A percentile compares a stretch with the other conserved stretches of the same genome.
phyloP scores from a whole-genome alignment of 2,329 filamentous ascomycete species.

The Apiospora kogelbergensis region DNA sequence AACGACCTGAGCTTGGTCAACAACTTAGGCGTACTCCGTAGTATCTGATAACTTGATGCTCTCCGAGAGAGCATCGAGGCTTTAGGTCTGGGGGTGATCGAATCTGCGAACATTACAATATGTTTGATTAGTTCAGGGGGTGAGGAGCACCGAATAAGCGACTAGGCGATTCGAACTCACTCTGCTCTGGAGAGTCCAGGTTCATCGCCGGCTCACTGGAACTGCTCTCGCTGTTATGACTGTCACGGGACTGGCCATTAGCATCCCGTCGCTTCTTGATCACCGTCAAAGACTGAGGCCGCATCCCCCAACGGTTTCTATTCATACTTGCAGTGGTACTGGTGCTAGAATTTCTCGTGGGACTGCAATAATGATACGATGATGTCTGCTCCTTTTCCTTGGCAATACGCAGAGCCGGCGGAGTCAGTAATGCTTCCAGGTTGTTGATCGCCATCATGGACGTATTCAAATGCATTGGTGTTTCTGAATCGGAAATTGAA shows the following conservation, averaged over 20 bases:
- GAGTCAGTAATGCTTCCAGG: background rate
- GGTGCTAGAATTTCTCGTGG: background rate
- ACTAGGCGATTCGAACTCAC: background rate
- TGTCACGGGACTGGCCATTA: constrained; percentile 14
- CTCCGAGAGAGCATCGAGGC: constrained; percentile 15
- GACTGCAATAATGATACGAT: background rate
- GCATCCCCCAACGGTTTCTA: background rate
- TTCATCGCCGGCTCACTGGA: background rate
- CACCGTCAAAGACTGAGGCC: constrained; percentile 24
- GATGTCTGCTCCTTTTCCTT: background rate
- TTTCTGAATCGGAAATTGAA: background rate
- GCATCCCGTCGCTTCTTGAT: constrained; percentile 21
- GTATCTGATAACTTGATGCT: constrained; percentile 19
- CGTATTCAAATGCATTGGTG: background rate
- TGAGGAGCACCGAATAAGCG: background rate
- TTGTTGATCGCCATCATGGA: background rate
- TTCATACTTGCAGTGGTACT: background rate
- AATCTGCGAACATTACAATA: background rate
- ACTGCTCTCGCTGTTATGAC: constrained; percentile 8
- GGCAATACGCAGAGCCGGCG: background rate
- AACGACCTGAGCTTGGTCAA: constrained; percentile 24
- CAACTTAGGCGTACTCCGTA: constrained; percentile 19
- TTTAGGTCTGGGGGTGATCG: constrained; percentile 14
- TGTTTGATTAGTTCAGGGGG: background rate
- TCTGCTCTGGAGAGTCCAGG: background rate